Conservation (phyloP, 345 rosid genomes). For the Schrenkiella parvula region DNA sequence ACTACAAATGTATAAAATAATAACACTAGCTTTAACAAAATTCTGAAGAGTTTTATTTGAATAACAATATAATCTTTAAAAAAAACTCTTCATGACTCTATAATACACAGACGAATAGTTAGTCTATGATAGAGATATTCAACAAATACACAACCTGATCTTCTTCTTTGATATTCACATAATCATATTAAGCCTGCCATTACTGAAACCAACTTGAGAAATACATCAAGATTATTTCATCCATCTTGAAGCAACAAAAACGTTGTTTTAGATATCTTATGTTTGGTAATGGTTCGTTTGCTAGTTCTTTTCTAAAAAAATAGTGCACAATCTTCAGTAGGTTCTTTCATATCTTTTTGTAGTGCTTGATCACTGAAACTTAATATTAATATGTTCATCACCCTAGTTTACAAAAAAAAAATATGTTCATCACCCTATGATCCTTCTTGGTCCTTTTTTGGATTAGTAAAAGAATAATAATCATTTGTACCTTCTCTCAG, state of each 20-base stretch:
- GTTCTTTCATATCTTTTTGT: background rate
- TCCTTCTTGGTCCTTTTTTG: background rate
- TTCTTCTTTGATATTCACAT: background rate
- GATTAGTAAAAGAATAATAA: too few relatives aligned
- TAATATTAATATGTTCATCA: background rate
- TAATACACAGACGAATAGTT: too few relatives aligned
- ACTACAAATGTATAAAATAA: too few relatives aligned
- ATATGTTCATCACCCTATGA: background rate
- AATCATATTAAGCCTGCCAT: background rate
- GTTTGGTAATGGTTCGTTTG: background rate
- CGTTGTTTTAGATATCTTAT: background rate
- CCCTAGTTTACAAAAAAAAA: too few relatives aligned
- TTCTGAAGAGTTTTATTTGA: too few relatives aligned
- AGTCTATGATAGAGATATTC: background rate
- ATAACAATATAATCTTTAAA: too few relatives aligned
- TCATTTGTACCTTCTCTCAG: too few relatives aligned
- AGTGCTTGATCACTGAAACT: too few relatives aligned
- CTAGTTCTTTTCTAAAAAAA: background rate
- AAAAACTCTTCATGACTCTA: too few relatives aligned
- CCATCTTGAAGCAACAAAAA: background rate
- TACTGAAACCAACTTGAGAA: background rate
- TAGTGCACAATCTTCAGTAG: background rate
- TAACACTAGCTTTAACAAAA: too few relatives aligned
- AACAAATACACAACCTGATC: background rate
- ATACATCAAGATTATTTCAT: background rate